Base-by-base conservation (phyloP, 352 stramenopile genomes). In the Phytophthora podocarpi region DNA sequence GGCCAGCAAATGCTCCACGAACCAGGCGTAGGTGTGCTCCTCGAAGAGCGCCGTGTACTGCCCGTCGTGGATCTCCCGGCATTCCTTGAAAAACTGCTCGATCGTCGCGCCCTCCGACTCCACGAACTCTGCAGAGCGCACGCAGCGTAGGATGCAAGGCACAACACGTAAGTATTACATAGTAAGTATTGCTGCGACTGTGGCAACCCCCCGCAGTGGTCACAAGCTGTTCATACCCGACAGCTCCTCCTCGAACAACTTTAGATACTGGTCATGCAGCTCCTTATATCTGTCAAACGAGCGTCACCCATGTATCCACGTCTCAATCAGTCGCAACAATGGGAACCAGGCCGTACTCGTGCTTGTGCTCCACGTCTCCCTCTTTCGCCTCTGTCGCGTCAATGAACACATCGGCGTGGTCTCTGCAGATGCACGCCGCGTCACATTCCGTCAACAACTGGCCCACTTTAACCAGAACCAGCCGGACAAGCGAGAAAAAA, bases 291-390 rank as follows among this genome's bases (percentile, higher is more conserved):
- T 83, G 26, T 16, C 24, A 30, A 55, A 18, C 34, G 12, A 26
- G 35, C 26, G 2, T 53, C 23, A 11, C n/a, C n/a, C n/a, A 12
- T 34, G 13, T 52, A 32, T 12, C 30, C 4, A 21, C 21, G 18
- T 52, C 27, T 21, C 18, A 47, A 31, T 50, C 30, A 35, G 26
- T n/a, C n/a, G 8, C 23, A 6, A 31, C 4, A n/a, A 35, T n/a
- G 48, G n/a, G 0, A 23, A 21, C 26, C 9, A 41, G 12, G 4
- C 21, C 63, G 20, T 56, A 91, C 80, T 90, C 81, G 64, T 91
- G 81, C 36, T 93, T 93, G 65, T 93, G 81, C 64, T 91, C 80
- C 2, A 82, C 71, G 32, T 93, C 84, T 31, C 72, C 72, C 1
- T 54, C 72, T 55, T 90, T 90, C 8, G 80, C 77, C 35, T 91